phyloP scores from a whole-genome alignment of 202 grass and related monocot species.

The Setaria italica region DNA sequence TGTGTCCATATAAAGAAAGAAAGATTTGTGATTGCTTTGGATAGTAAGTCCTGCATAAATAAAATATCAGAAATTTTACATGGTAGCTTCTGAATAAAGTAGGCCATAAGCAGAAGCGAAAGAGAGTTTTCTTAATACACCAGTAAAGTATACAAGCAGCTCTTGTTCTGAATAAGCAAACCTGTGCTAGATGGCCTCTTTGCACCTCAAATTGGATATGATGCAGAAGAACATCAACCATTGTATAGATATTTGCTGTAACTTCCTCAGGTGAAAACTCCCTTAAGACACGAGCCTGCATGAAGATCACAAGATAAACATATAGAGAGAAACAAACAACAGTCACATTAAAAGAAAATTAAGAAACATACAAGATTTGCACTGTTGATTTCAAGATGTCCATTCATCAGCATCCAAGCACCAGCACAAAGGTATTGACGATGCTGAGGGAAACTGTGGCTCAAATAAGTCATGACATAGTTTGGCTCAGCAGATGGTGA shows the following conservation, averaged over 20 bases:
- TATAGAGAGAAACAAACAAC: conserved; percentile 37
- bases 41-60: conserved; percentile 78
- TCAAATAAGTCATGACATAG: conserved; percentile 89
- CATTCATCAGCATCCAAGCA: conserved; percentile 98
- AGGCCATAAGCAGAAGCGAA: conserved; percentile 38
- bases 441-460: conserved; percentile 87
- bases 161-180: conserved; percentile 48
- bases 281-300: conserved; percentile 88
- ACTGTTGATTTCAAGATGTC: conserved; percentile 87
- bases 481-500: conserved; percentile 81
- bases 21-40: conserved; percentile 93
- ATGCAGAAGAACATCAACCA: conserved; percentile 98
- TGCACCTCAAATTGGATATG: conserved; percentile 92
- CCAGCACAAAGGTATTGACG: conserved; percentile 91
- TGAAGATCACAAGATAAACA: conserved; percentile 43
- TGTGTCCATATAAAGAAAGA: conserved; percentile 94
- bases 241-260: conserved; percentile 94
- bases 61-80: conserved; percentile 35
- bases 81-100: conserved; percentile 34
- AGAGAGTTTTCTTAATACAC: background rate
- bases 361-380: conserved; percentile 75
- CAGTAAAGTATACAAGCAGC: background rate
- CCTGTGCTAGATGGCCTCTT: conserved; percentile 79
- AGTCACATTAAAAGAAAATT: conserved; percentile 18
- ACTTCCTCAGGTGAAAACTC: conserved; percentile 97